Conservation (phyloP, 2,329 filamentous ascomycete species). For the Fusarium pseudograminearum region DNA sequence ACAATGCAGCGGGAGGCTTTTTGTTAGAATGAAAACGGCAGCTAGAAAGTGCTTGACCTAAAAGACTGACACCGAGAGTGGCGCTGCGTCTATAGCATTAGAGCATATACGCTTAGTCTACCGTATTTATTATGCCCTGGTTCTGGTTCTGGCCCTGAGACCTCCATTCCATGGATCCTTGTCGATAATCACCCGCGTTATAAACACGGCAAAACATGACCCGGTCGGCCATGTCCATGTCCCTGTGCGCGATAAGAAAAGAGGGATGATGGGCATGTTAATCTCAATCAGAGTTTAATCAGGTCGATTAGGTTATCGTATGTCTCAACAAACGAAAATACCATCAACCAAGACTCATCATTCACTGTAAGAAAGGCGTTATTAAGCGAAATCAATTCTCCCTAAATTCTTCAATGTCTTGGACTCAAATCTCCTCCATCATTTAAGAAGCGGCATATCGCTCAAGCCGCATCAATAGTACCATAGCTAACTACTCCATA, state of each 20-base stretch:
- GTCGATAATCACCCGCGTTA: conserved; percentile 16
- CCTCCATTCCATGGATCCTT: conserved; percentile 5
- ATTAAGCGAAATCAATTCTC: conserved; percentile 17
- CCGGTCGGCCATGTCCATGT: background rate
- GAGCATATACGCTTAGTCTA: background rate
- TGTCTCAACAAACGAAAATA: background rate
- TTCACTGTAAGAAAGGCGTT: background rate
- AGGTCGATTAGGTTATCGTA: background rate
- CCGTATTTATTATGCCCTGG: conserved; percentile 11
- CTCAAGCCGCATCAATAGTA: background rate
- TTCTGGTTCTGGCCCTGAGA: background rate
- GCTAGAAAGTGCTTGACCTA: background rate
- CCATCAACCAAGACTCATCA: background rate
- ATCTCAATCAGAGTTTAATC: background rate
- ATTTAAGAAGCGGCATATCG: background rate
- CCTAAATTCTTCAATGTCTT: background rate
- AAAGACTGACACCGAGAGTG: background rate
- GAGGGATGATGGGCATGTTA: background rate
- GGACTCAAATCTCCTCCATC: conserved; percentile 7
- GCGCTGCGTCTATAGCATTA: conserved; percentile 5
- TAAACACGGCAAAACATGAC: conserved; percentile 8
- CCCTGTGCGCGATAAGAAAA: background rate
- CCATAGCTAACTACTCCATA: background rate
- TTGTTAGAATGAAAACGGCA: background rate
- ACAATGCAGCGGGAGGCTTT: conserved; percentile 14